Evolutionary conservation across 306 rosid genomes (phyloP).

Genomic region (Oxytropis ochrocephala): DNA sequence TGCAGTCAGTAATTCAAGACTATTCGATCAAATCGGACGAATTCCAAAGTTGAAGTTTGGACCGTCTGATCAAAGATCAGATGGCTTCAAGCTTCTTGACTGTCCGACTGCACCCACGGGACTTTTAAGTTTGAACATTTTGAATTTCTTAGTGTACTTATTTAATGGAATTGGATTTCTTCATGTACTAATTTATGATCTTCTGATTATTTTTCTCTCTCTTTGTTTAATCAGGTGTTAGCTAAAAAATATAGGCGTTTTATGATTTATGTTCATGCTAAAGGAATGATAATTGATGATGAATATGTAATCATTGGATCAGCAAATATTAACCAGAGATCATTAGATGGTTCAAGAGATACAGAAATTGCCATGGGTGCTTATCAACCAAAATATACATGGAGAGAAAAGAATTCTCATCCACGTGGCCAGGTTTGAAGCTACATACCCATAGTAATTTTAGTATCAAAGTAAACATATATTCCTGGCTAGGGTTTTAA

Average conservation of each 20-base stretch:
- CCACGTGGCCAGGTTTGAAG: conserved; percentile 63
- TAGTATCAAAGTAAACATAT: no score
- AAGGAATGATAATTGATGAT: conserved; percentile 73
- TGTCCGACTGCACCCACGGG: conserved; percentile 1
- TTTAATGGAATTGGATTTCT: no score
- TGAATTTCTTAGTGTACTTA: neutral
- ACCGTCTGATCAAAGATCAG: no score
- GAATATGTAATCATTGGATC: conserved; percentile 63
- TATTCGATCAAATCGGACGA: no score
- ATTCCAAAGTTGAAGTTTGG: no score
- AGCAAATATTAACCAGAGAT: conserved; percentile 74
- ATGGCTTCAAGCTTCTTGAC: no score
- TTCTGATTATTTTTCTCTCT: no score
- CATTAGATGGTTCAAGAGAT: conserved; percentile 77
- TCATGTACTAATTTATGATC: no score
- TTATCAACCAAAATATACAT: conserved; percentile 60
- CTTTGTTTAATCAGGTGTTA: conserved; percentile 32
- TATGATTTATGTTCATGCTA: conserved; percentile 72
- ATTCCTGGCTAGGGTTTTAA: no score
- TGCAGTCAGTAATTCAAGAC: no score
- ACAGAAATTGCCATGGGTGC: conserved; percentile 82
- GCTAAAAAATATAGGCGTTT: conserved; percentile 49
- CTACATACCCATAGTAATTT: neutral
- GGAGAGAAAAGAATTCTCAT: conserved; percentile 41
- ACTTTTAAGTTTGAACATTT: neutral